Evolutionary conservation across 2,329 filamentous ascomycete species (phyloP), one percentile per base, ranked within the genome.

Genomic region (Stylonectria norvegica): DNA sequence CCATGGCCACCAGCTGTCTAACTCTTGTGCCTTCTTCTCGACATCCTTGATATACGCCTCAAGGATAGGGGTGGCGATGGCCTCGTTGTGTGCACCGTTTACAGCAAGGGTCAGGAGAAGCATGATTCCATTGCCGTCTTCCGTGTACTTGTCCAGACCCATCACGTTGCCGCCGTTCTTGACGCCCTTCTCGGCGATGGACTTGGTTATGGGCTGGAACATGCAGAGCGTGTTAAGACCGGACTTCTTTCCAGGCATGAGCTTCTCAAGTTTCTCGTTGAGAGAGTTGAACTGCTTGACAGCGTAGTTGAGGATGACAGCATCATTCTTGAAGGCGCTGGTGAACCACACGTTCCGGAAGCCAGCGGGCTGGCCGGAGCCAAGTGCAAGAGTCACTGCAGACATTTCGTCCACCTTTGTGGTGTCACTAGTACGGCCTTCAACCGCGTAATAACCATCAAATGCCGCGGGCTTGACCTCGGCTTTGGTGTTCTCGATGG

Each of bases 341-440:
- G 64, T 64, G 47, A 63, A 65, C 66, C 66, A 69, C 2, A 56
- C 53, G 31, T 63, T 60, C 28, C 50, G 49, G 41, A 59, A 57
- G 12, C 60, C 57, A 12, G 55, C 20, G 0, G 58, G 56, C 12
- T 63, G 59, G 1, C 56, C 53, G 1, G 48, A 44, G 4, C 56
- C 59, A 3, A 66, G 57, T 31, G 63, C 60, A 2, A 40, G 42
- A 4, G 61, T 57, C 6, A 65, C 48, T 11, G 47, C 46, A n/a
- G 60, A 51, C 32, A 66, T 52, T 14, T 43, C 50, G 32, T 55
- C 48, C 11, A 58, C 46, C 43, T 54, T 49, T 10, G 56, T 57
- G 12, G 53, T 56, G 25, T 64, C 56, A n/a, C 49, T 48, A 17
- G 40, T 44, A 14, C 50, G 29, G 29, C 47, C 50, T 1, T 47